phyloP scores from a whole-genome alignment of 2,329 filamentous ascomycete species.

The Apiospora saccharicola region DNA sequence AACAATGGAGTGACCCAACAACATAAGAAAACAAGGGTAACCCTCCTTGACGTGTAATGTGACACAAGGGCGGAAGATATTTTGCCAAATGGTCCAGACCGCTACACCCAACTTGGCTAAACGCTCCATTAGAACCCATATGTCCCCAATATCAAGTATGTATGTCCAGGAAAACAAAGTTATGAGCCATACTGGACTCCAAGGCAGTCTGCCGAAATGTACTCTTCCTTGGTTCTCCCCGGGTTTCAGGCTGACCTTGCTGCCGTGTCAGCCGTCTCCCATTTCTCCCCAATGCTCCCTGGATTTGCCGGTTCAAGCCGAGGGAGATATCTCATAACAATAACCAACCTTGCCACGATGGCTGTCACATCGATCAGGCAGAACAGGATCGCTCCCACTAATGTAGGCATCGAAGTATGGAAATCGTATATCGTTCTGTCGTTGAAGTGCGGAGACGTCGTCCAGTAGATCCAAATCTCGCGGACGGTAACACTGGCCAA shows the following conservation, averaged over 20 bases:
- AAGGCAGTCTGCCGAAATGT: not conserved
- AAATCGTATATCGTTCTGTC: not conserved
- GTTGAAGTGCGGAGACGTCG: not conserved
- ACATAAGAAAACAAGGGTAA: not conserved
- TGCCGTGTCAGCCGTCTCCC: not conserved
- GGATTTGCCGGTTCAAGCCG: slow-evolving; percentile 10
- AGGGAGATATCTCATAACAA: slow-evolving; percentile 6
- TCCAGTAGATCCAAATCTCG: not conserved
- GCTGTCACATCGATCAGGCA: not conserved
- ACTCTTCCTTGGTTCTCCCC: not conserved
- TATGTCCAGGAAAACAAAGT: not conserved
- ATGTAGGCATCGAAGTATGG: not conserved
- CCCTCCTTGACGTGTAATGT: not conserved
- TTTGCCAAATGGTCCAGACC: slow-evolving; percentile 8
- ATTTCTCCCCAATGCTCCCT: not conserved
- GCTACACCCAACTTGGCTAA: slow-evolving; percentile 15
- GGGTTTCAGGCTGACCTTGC: slow-evolving; percentile 1
- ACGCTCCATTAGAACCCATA: not conserved
- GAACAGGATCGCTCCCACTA: slow-evolving; percentile 9
- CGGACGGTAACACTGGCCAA: not conserved
- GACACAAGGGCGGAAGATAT: slow-evolving; percentile 5
- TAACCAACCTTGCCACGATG: slow-evolving; percentile 11
- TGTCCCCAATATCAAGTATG: slow-evolving; percentile 4
- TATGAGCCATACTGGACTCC: not conserved
- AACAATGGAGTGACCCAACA: not conserved